phyloP scores from a whole-genome alignment of 176 grass and related monocot species.

The Eragrostis nindensis region DNA sequence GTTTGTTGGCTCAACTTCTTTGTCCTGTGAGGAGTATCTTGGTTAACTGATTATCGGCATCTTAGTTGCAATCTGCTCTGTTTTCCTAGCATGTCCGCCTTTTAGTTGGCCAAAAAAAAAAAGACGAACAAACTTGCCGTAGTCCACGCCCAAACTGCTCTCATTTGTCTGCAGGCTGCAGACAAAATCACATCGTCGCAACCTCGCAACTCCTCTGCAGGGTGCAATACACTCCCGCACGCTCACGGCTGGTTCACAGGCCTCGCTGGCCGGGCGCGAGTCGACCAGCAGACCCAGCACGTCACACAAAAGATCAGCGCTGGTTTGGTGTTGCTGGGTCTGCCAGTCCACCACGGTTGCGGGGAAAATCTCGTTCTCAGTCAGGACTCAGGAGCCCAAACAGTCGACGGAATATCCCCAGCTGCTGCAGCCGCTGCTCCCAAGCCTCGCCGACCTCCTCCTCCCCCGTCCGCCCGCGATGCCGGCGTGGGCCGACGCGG shows the following conservation, averaged over 20 bases:
- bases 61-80: too few species aligned
- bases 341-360: background rate
- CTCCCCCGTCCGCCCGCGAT: slow-evolving; percentile 11
- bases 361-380: slow-evolving; percentile 26
- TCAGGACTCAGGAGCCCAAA: slow-evolving; percentile 38
- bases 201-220: too few species aligned
- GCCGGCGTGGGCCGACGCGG: slow-evolving; percentile 58
- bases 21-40: too few species aligned
- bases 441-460: background rate
- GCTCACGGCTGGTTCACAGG: background rate
- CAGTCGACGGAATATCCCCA: slow-evolving; percentile 41
- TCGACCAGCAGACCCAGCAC: background rate
- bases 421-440: background rate
- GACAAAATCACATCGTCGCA: too few species aligned
- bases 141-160: too few species aligned
- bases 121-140: too few species aligned
- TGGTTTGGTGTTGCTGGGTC: background rate
- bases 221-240: background rate
- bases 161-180: too few species aligned
- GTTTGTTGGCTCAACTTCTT: background rate
- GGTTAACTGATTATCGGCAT: too few species aligned
- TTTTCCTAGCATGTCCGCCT: too few species aligned
- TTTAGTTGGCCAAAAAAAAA: too few species aligned
- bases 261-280: background rate
- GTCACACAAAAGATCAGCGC: background rate